phyloP scores from a whole-genome alignment of 139 green algal genomes.

The Coccomyxa sp. region DNA sequence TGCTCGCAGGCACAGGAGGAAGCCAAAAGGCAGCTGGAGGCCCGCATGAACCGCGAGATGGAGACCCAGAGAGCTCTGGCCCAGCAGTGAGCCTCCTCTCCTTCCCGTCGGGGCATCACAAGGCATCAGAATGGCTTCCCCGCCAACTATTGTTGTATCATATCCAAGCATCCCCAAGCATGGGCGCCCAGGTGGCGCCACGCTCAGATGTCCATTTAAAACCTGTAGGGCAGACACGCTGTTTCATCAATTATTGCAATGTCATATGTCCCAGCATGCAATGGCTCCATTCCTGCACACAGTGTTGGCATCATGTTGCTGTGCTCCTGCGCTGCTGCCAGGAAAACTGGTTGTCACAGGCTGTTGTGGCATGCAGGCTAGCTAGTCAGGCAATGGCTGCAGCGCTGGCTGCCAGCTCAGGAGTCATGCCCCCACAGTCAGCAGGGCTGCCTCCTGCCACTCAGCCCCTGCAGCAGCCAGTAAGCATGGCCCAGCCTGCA shows the following conservation, averaged over 20 bases:
- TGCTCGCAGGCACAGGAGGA: neutral
- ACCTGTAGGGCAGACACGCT: too few relatives aligned
- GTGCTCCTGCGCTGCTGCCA: too few relatives aligned
- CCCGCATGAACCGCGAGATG: neutral
- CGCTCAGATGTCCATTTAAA: too few relatives aligned
- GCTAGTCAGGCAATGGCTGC: neutral
- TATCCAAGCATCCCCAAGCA: neutral
- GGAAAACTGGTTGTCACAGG: neutral
- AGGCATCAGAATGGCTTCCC: neutral
- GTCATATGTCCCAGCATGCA: neutral
- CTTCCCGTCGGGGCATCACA: too few relatives aligned
- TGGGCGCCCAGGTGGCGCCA: too few relatives aligned
- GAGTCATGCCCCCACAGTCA: too few relatives aligned
- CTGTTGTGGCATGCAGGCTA: neutral
- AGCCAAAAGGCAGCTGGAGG: neutral
- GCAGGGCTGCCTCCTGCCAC: too few relatives aligned
- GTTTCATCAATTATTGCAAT: too few relatives aligned
- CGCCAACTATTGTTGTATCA: too few relatives aligned
- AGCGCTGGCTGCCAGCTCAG: too few relatives aligned
- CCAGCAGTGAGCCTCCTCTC: neutral
- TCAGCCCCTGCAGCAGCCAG: neutral
- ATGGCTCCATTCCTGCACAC: neutral
- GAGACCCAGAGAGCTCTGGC: neutral
- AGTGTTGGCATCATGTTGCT: neutral
- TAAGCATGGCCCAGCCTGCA: neutral